These are phyloP conservation scores for Spergularia marina DNA, from an alignment of 148 eudicot species.

Conservation along the genomic window DNA sequence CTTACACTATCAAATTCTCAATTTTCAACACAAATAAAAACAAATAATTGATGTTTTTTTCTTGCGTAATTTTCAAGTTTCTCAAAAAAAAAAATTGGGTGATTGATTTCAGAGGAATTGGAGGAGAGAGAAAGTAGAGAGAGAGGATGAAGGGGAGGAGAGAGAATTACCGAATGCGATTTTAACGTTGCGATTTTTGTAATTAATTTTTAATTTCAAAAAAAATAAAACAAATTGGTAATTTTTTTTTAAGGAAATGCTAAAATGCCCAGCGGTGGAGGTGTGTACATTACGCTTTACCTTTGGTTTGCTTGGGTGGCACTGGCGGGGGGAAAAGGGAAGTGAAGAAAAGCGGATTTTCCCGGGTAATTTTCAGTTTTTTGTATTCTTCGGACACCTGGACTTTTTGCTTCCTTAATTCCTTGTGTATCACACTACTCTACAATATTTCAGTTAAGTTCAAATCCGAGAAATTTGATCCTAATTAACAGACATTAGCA, in stretches of 20 bases:
- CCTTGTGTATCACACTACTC: no score
- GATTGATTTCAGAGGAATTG: neutral
- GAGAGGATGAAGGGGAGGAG: neutral
- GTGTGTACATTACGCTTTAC: no score
- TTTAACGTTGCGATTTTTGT: conserved; percentile 31
- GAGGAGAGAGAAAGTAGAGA: neutral
- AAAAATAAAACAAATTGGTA: neutral
- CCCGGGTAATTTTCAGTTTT: conserved; percentile 11
- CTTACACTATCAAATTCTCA: no score
- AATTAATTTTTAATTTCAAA: neutral
- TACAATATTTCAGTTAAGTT: no score
- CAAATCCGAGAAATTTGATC: no score
- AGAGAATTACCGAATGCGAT: conserved; percentile 14
- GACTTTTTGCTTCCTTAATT: no score
- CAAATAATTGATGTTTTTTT: neutral
- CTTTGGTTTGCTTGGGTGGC: no score
- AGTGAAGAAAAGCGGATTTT: neutral
- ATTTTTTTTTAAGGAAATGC: neutral
- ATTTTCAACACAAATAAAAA: no score
- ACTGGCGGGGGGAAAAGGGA: no score
- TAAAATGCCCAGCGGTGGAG: neutral
- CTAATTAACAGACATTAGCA: no score
- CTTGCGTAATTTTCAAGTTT: neutral
- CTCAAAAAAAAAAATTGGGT: neutral
- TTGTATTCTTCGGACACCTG: no score